A percentile compares a stretch with the other conserved stretches of the same genome.
phyloP scores from a whole-genome alignment of 768 basidiomycete genomes.

The Trametes gibbosa region DNA sequence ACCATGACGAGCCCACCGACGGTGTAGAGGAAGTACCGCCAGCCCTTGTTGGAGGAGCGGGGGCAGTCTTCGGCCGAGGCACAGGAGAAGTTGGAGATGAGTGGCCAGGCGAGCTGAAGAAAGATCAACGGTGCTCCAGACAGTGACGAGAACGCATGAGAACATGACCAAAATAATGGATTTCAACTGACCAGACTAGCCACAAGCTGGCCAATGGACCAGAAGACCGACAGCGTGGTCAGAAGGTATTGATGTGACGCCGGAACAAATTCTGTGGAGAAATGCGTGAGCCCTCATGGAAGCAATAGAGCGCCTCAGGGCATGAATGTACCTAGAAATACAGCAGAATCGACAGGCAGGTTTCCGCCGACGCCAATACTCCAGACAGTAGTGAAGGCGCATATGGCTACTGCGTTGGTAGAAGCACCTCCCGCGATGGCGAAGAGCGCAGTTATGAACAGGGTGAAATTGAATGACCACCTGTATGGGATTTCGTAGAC shows the following conservation, averaged over 20 bases:
- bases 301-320: not conserved
- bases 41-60: conserved; percentile 59
- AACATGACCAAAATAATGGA: too few species aligned
- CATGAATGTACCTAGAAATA: conserved; percentile 58
- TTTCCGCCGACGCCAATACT: conserved; percentile 75
- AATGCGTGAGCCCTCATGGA: not conserved
- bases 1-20: conserved; percentile 70
- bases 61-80: conserved; percentile 37
- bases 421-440: conserved; percentile 63
- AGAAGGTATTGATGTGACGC: conserved; percentile 72
- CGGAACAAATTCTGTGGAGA: conserved; percentile 63
- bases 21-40: conserved; percentile 70
- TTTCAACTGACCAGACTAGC: conserved; percentile 42
- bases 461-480: conserved; percentile 67
- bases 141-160: too few species aligned
- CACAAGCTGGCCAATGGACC: conserved; percentile 73
- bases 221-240: conserved; percentile 75
- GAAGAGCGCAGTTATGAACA: conserved; percentile 65
- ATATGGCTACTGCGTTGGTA: conserved; percentile 48
- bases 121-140: not conserved
- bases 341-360: conserved; percentile 70
- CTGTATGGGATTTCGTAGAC: conserved; percentile 26
- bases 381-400: conserved; percentile 52
- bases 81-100: conserved; percentile 71
- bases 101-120: conserved; percentile 64